Evolutionary conservation across 768 basidiomycete species (phyloP).

Genomic region (Psilocybe tampanensis): DNA sequence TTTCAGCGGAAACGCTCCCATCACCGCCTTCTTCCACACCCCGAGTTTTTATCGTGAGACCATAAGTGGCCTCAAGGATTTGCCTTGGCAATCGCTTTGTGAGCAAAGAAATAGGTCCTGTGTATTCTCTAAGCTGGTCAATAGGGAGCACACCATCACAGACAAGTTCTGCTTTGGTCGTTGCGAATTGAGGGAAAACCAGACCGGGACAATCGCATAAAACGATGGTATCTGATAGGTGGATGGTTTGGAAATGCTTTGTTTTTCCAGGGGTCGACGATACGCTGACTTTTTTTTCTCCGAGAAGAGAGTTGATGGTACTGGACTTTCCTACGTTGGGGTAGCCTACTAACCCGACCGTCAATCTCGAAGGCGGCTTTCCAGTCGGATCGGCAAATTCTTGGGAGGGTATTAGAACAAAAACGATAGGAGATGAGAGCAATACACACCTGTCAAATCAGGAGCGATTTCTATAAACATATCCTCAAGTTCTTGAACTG

Average conservation of each 20-base stretch:
- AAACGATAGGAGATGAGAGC: neutral
- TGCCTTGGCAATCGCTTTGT: conserved; percentile 77
- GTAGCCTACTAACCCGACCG: conserved; percentile 94
- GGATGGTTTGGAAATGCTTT: conserved; percentile 98
- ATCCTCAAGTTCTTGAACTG: conserved; percentile 86
- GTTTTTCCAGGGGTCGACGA: conserved; percentile 98
- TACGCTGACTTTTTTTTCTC: conserved; percentile 97
- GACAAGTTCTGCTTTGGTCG: conserved; percentile 92
- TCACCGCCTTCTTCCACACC: conserved; percentile 84
- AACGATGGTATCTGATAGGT: conserved; percentile 83
- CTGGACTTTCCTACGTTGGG: conserved; percentile 99
- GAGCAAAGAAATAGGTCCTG: conserved; percentile 80
- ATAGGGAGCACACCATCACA: conserved; percentile 98
- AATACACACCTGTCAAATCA: conserved; percentile 57
- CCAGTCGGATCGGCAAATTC: conserved; percentile 63
- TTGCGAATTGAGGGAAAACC: conserved; percentile 98
- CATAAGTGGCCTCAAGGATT: conserved; percentile 90
- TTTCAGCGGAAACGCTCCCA: conserved; percentile 71
- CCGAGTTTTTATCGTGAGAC: conserved; percentile 68
- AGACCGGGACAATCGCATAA: conserved; percentile 98
- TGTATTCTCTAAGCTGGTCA: conserved; percentile 94
- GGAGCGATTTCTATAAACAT: conserved; percentile 77
- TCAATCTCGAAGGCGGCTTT: conserved; percentile 62
- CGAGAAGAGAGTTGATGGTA: conserved; percentile 94
- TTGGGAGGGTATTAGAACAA: conserved; percentile 26